These are phyloP conservation scores for Schwanniomyces pseudopolymorphus DNA, from an alignment of 805 yeast species.

Conservation along the genomic window DNA sequence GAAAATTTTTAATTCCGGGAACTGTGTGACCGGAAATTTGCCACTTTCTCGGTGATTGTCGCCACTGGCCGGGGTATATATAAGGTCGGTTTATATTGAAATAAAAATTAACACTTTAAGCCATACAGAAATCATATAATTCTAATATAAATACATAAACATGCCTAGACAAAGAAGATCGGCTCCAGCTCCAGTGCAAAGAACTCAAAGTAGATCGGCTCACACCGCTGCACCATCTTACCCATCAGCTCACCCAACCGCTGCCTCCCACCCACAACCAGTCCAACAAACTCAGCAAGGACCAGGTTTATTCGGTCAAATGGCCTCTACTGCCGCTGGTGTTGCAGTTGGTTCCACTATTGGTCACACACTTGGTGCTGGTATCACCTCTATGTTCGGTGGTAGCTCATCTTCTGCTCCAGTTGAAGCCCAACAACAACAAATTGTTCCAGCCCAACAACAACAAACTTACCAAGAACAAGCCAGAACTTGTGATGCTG, in stretches of 20 bases:
- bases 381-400: constrained; percentile 84
- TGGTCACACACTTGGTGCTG: constrained; percentile 96
- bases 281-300: constrained; percentile 44
- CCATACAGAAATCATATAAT: background rate
- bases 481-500: constrained; percentile 75
- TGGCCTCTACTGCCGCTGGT: constrained; percentile 99
- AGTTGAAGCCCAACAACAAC: constrained; percentile 52
- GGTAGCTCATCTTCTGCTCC: constrained; percentile 62
- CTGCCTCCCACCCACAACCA: constrained; percentile 29
- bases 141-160: constrained; percentile 2
- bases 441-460: constrained; percentile 40
- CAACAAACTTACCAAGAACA: constrained; percentile 39
- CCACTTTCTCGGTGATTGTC: background rate
- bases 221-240: constrained; percentile 62
- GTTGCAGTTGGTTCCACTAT: constrained; percentile 98
- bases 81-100: background rate
- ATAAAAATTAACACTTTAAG: background rate
- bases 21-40: background rate
- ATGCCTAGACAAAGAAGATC: constrained; percentile 58
- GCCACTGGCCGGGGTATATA: background rate
- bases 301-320: constrained; percentile 92
- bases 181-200: constrained; percentile 46
- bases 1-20: background rate
- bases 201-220: constrained; percentile 64
- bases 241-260: constrained; percentile 51